Percentiles rank a stretch among this genome's conserved stretches.
Evolutionary conservation across 2,329 filamentous ascomycete species (phyloP).

Genomic region (Monilinia polystroma): DNA sequence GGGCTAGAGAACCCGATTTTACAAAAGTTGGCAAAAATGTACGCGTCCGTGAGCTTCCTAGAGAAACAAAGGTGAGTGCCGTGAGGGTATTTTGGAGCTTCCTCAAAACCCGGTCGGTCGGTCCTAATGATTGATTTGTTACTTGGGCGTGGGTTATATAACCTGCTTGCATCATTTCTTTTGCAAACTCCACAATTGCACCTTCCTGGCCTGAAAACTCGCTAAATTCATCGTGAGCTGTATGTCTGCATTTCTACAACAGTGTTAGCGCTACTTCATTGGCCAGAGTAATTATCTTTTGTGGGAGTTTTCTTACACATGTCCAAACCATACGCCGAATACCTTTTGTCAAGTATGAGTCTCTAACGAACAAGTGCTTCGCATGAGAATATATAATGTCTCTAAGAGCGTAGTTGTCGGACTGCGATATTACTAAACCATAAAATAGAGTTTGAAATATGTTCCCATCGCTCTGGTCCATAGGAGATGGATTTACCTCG

Average conservation of each 20-base stretch:
- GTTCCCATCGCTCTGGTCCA: not conserved
- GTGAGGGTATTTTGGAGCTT: not conserved
- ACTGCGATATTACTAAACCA: too few relatives aligned
- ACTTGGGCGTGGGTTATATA: slow-evolving; percentile 1
- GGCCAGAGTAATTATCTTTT: not conserved
- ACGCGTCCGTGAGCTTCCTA: not conserved
- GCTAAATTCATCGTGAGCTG: not conserved
- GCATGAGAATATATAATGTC: too few relatives aligned
- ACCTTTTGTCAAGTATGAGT: not conserved
- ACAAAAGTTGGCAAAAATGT: not conserved
- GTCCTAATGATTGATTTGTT: not conserved
- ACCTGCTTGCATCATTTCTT: slow-evolving; percentile 7
- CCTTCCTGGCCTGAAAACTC: slow-evolving; percentile 1
- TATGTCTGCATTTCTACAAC: slow-evolving; percentile 1
- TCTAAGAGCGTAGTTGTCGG: not conserved
- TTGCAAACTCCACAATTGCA: not conserved
- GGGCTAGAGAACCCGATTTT: not conserved
- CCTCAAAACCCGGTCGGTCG: too few relatives aligned
- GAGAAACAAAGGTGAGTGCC: too few relatives aligned
- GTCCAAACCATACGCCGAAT: slow-evolving; percentile 4
- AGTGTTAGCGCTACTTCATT: not conserved
- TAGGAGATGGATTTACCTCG: too few relatives aligned
- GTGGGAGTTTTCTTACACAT: not conserved
- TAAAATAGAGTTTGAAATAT: not conserved
- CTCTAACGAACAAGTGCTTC: not conserved